phyloP scores from a whole-genome alignment of 441 rosid genomes.

The Dalechampia spathulata region DNA sequence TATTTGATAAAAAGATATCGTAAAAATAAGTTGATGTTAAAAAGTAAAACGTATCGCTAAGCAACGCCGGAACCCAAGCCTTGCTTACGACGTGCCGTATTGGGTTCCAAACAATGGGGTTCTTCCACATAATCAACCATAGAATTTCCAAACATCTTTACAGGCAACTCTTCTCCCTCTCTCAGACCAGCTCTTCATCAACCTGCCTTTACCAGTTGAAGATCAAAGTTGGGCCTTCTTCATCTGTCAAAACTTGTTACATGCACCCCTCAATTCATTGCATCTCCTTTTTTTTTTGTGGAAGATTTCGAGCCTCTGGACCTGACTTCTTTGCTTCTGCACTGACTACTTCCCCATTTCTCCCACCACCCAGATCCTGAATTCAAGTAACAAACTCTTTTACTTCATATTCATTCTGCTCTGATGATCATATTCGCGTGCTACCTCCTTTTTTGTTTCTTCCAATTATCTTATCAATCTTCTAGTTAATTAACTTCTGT shows the following conservation, averaged over 20 bases:
- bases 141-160: slow-evolving; percentile 31
- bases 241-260: slow-evolving; percentile 31
- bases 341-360: slow-evolving; percentile 27
- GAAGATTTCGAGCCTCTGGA: slow-evolving; percentile 52
- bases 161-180: slow-evolving; percentile 25
- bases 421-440: not conserved
- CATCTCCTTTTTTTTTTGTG: slow-evolving; percentile 66
- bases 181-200: slow-evolving; percentile 36
- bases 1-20: too few relatives aligned
- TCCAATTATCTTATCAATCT: not conserved
- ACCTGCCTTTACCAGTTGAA: slow-evolving; percentile 37
- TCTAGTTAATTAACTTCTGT: too few relatives aligned
- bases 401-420: not conserved
- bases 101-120: too few relatives aligned
- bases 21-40: too few relatives aligned
- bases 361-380: slow-evolving; percentile 25
- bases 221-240: slow-evolving; percentile 41
- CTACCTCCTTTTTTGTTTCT: not conserved
- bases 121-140: too few relatives aligned
- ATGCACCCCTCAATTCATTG: slow-evolving; percentile 58
- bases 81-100: too few relatives aligned
- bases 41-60: too few relatives aligned
- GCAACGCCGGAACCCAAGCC: too few relatives aligned
- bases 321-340: slow-evolving; percentile 52
- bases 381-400: slow-evolving; percentile 31